Base-by-base conservation (phyloP, 768 basidiomycete species). In the Hypholoma sublateritium region DNA sequence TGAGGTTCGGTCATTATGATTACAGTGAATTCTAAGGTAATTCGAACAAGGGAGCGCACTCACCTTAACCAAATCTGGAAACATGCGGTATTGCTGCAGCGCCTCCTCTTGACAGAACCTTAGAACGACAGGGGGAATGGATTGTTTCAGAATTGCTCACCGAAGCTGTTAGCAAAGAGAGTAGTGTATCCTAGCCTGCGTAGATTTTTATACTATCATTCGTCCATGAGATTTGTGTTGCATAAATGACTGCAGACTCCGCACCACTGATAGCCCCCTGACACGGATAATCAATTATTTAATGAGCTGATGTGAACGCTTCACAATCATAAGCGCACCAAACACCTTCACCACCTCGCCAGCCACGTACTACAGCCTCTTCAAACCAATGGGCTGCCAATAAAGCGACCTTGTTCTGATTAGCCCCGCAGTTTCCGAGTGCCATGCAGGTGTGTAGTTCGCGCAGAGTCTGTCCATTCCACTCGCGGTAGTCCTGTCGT, bases 391-490 rank as follows among this genome's bases (percentile, higher is more conserved):
- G 57, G 12, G 65, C 63, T 16, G 65, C 62, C 28, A 76, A 53
- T 12, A 76, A 58, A 3, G 69, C 71, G 57, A 76, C 66, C 55
- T 71, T 75, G 1, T 50, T 59, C 51, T 73, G 72, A 50, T 75
- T 74, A n/a, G 65, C 62, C 1, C 64, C 65, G 57, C 74, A 72
- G 43, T 63, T 65, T 1, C 57, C 37, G n/a, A 60, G 55, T 28
- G 62, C 66, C 28, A 72, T 67, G 53, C 74, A 75, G 0, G 55
- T 50, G 34, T 64, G 57, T 19, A 71, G 55, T 32, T 69, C 68
- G n/a, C 57, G 54, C 28, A 69, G 17, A 5, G 62, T 63, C 55
- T 53, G 59, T 14, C 62, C 62, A 37, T 70, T 70, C 69, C 68
- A 70, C 47, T 71, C 68, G n/a, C 56, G 63, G 50, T 67, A 70